Base-by-base conservation (phyloP, 441 rosid species). In the Populus hybrid region DNA sequence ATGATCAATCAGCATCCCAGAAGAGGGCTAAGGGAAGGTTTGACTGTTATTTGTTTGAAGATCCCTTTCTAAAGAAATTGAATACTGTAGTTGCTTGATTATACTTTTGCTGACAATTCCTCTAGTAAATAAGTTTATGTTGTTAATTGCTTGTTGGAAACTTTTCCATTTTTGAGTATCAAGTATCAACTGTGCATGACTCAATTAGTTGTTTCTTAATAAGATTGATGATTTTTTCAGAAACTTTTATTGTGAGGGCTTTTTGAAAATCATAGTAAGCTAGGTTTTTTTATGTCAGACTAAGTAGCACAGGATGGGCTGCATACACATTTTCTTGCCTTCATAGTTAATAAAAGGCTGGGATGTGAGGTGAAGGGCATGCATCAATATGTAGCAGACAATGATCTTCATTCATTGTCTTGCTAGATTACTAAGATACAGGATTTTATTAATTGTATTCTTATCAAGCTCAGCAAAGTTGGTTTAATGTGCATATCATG, bases 1-100 rank as follows among this genome's bases (percentile, higher is more conserved):
- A 89, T 42, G 95, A 89, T 78, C 91, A 87, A 35, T 88, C 98
- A n/a, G 76, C 97, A 56, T 81, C 95, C 1, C 93, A 86, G 84
- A 94, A 89, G 86, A 93, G 88, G 84, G 79, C 71, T 3, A 96
- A 92, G 84, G 99, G 99, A 86, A 96, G 96, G 99, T 94, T 83
- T 50, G 71, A 11, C 23, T 75, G 20, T 10, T 23, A 29, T 28
- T 72, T 36, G 26, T 33, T 76, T 50, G 26, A 14, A 29, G 33
- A 26, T 16, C 26, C 76, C 20, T 35, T 69, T 45, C 3, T 14
- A 33, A 45, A 29, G 11, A 10, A 21, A 7, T 28, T 2, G 38
- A 50, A n/a, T 7, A 45, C 61, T n/a, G 68, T 3, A 6, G 24
- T 12, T n/a, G 21, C 12, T 9, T 72, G 4, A 65, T 71, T 12